A percentile compares a stretch with the other conserved stretches of the same genome.
These are phyloP conservation scores for Raphanus raphanistrum DNA, from an alignment of 345 rosid genomes.

Conservation along the genomic window DNA sequence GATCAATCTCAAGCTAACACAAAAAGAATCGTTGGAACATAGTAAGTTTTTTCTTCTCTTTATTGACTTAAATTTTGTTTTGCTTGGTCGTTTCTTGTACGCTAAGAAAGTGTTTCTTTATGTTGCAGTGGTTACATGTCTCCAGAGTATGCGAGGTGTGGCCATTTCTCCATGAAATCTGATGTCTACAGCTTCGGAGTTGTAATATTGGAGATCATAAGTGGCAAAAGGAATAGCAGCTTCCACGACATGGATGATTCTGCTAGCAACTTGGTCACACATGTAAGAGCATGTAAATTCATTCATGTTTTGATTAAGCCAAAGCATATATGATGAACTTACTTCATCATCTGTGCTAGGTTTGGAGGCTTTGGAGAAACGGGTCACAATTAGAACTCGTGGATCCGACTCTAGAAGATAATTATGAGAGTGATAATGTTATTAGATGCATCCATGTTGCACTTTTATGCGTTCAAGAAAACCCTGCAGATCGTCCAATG, in stretches of 20 bases:
- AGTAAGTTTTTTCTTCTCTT: background rate
- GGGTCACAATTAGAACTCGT: background rate
- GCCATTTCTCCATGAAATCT: constrained; percentile 2
- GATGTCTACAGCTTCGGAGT: constrained; percentile 7
- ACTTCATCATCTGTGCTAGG: background rate
- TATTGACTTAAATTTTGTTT: background rate
- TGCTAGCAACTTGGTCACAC: constrained; percentile 21
- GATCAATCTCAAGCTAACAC: background rate
- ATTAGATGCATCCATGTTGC: constrained; percentile 7
- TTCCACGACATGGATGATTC: constrained; percentile 8
- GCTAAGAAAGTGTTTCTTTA: background rate
- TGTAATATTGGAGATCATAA: background rate
- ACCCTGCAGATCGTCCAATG: constrained; percentile 3
- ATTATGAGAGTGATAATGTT: background rate
- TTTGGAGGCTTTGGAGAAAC: constrained; percentile 14
- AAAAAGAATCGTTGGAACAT: background rate
- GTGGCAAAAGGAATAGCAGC: constrained; percentile 1
- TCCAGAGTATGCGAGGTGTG: background rate
- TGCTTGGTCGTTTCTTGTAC: background rate
- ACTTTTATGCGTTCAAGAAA: constrained; percentile 2
- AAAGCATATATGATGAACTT: background rate
- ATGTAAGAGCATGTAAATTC: constrained; percentile 33
- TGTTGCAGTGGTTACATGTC: constrained; percentile 7
- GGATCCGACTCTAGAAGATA: background rate
- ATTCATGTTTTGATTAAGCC: background rate